phyloP scores from a whole-genome alignment of 2,329 filamentous ascomycete genomes.

The Colletotrichum sp. region DNA sequence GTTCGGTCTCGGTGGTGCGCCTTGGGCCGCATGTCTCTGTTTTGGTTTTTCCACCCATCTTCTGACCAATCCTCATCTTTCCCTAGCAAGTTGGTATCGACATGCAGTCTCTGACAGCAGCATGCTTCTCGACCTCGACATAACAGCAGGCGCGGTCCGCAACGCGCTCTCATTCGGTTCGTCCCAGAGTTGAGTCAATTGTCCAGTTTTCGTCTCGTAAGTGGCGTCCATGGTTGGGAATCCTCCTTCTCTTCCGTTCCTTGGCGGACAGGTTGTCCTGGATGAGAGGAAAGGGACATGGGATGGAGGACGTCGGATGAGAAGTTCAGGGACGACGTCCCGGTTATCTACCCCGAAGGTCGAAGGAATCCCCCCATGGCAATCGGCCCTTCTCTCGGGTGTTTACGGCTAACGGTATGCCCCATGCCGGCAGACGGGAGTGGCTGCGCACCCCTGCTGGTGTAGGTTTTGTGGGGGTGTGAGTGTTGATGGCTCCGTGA shows the following conservation, averaged over 20 bases:
- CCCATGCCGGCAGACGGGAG: slow-evolving; percentile 11
- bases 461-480: background rate
- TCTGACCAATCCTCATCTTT: background rate
- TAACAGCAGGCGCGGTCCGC: too few species aligned
- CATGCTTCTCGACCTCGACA: too few species aligned
- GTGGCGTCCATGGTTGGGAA: background rate
- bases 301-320: too few species aligned
- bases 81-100: too few species aligned
- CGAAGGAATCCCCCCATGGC: background rate
- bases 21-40: fast-evolving
- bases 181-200: background rate
- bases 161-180: background rate
- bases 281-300: too few species aligned
- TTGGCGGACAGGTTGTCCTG: too few species aligned
- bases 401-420: slow-evolving; percentile 5
- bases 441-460: background rate
- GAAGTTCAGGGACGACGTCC: slow-evolving; percentile 7
- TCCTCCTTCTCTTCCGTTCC: background rate
- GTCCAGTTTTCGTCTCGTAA: background rate
- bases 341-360: slow-evolving; percentile 14
- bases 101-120: too few species aligned
- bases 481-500: background rate
- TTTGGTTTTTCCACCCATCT: background rate
- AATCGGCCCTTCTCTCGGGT: slow-evolving; percentile 21
- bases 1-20: background rate